phyloP scores from a whole-genome alignment of 768 basidiomycete genomes.

The Crassisporium funariophilum region DNA sequence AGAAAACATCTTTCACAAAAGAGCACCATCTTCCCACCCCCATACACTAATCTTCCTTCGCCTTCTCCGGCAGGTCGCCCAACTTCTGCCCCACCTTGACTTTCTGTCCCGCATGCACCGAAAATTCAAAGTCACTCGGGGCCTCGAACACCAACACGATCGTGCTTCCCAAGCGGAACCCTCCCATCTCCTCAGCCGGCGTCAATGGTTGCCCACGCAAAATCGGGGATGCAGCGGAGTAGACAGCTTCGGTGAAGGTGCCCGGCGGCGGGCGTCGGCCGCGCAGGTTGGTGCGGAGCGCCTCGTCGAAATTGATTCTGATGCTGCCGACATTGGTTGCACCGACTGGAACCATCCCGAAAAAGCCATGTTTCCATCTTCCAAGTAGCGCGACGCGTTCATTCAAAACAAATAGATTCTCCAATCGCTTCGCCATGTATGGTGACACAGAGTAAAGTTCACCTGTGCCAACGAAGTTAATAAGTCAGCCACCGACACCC shows the following conservation, averaged over 20 bases:
- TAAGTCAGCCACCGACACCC: background rate
- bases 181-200: conserved; percentile 95
- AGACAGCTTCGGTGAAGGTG: conserved; percentile 91
- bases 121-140: conserved; percentile 79
- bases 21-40: background rate
- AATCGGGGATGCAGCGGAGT: conserved; percentile 79
- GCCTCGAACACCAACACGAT: conserved; percentile 98
- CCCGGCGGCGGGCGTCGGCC: conserved; percentile 73
- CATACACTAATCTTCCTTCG: conserved; percentile 22
- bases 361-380: conserved; percentile 94
- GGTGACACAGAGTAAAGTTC: conserved; percentile 97
- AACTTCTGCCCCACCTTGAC: conserved; percentile 85
- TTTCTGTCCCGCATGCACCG: conserved; percentile 75
- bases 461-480: conserved; percentile 43
- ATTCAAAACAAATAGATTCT: conserved; percentile 96
- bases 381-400: conserved; percentile 96
- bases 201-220: conserved; percentile 86
- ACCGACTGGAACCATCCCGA: conserved; percentile 96
- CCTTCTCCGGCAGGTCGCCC: conserved; percentile 53
- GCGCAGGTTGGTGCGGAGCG: conserved; percentile 87
- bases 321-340: conserved; percentile 98
- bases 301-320: conserved; percentile 93
- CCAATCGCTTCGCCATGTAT: conserved; percentile 88
- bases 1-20: background rate
- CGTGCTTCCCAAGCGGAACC: conserved; percentile 93